Evolutionary conservation across 2,329 filamentous ascomycete species (phyloP), one percentile per base, ranked within the genome.

Genomic region (Ploettnerulaceae sp.): DNA sequence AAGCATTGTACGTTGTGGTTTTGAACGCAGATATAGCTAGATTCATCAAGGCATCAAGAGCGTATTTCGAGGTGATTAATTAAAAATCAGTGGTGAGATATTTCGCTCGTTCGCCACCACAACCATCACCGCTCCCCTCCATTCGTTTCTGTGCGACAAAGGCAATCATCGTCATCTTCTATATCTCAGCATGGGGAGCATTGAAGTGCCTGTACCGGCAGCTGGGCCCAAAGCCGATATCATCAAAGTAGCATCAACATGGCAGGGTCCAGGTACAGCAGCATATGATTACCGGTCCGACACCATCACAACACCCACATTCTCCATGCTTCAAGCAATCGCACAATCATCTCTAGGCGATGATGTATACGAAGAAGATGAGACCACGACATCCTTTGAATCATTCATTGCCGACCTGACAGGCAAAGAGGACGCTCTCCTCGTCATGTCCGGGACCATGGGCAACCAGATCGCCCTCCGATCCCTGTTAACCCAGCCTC

Each of bases 401-500:
- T 68, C 74, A 36, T 82, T 85, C 63, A 75, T 94, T 33, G 86
- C 88, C 14, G 64, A 75, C 24, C 74, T 94, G 3, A 77, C 86
- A 0, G 80, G 81, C 56, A 89, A 94, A 57, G 84, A 89, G 58
- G 81, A 80, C 7, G 85, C 78, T 0, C 71, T 95, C 5, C 81
- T 95, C 41, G 86, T 95, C 42, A 74, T 93, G 49, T 91, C 87
- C 0, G 91, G 90, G 2, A 95, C 89, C 3, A 95, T 95, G 89
- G 89, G 88, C 31, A 96, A 96, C 67, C 89, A 95, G 64, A 72
- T 96, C 15, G 82, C 84, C 0, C 74, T 95, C 33, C 80, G 89
- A 29, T 76, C 86, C 2, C 84, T 91, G 48, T 74, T 96, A n/a
- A 76, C 73, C 1, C 83, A 86, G 49, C 89, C 90, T 11, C 90